Conservation (phyloP, 2,329 filamentous ascomycete genomes). For the Amylocarpus encephaloides region DNA sequence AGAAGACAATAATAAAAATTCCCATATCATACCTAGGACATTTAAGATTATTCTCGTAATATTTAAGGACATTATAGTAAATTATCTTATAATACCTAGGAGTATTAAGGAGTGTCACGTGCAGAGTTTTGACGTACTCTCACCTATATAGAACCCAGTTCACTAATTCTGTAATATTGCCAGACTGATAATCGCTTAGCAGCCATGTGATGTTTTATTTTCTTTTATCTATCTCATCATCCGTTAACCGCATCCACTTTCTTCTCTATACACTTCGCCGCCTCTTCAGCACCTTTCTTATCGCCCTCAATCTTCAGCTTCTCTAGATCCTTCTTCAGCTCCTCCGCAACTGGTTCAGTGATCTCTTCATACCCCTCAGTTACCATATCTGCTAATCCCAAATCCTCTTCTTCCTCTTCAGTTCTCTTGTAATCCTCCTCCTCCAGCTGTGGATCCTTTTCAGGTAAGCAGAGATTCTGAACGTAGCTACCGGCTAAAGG, state of each 20-base stretch:
- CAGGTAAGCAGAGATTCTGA: constrained; percentile 76
- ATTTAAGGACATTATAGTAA: too few relatives aligned
- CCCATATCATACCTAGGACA: too few relatives aligned
- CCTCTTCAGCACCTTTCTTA: constrained; percentile 4
- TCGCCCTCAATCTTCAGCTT: constrained; percentile 2
- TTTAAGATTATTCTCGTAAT: too few relatives aligned
- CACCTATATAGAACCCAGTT: too few relatives aligned
- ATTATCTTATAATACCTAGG: too few relatives aligned
- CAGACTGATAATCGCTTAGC: too few relatives aligned
- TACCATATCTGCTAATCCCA: constrained; percentile 90
- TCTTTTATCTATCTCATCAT: not conserved
- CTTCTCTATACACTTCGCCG: not conserved
- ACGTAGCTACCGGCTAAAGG: constrained; percentile 91
- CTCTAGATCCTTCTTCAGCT: constrained; percentile 21
- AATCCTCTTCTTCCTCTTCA: constrained; percentile 85
- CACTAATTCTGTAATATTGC: too few relatives aligned
- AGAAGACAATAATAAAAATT: too few relatives aligned
- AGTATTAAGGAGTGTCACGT: too few relatives aligned
- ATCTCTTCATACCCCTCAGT: constrained; percentile 63
- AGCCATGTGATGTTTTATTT: too few relatives aligned
- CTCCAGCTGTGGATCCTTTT: constrained; percentile 71
- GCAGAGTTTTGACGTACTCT: too few relatives aligned
- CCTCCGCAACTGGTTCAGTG: constrained; percentile 12
- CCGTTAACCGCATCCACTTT: constrained; percentile 7
- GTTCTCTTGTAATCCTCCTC: constrained; percentile 81